Conservation (phyloP, 2,329 filamentous ascomycete species). For the Pyricularia pennisetigena region DNA sequence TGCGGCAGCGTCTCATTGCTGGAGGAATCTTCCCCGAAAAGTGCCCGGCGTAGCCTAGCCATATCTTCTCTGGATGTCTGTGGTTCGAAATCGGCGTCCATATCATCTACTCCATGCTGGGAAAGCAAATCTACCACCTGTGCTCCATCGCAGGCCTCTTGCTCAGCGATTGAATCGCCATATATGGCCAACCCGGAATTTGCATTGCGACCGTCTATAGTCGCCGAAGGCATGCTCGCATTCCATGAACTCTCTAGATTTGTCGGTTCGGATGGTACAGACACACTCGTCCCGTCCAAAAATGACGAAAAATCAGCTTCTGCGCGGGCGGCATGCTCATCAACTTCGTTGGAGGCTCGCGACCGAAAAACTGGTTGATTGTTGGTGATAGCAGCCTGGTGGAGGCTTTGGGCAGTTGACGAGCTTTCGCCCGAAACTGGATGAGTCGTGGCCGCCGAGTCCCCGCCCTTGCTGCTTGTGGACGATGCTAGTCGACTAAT, state of each 20-base stretch:
- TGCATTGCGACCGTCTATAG: neutral
- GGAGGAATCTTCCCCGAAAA: slow-evolving; percentile 22
- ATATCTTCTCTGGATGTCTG: slow-evolving; percentile 16
- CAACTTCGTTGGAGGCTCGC: neutral
- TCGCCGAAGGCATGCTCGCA: neutral
- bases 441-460: slow-evolving; percentile 10
- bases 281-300: slow-evolving; percentile 17
- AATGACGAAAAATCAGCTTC: slow-evolving; percentile 27
- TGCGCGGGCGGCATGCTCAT: slow-evolving; percentile 17
- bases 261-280: slow-evolving; percentile 11
- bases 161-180: slow-evolving; percentile 15
- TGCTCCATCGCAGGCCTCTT: slow-evolving; percentile 25
- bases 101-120: slow-evolving; percentile 11
- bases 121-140: slow-evolving; percentile 28
- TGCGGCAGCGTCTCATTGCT: slow-evolving; percentile 8
- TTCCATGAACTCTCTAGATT: neutral
- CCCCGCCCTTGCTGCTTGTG: slow-evolving; percentile 12
- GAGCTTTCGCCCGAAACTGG: slow-evolving; percentile 13
- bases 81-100: slow-evolving; percentile 9
- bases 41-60: slow-evolving; percentile 23
- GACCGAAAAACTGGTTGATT: slow-evolving; percentile 16
- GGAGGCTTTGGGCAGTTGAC: slow-evolving; percentile 8
- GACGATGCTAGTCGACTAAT: slow-evolving; percentile 8
- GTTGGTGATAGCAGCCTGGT: neutral
- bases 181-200: neutral